Evolutionary conservation across 2,329 filamentous ascomycete species (phyloP).

Genomic region (Ambrosiella beaveri): DNA sequence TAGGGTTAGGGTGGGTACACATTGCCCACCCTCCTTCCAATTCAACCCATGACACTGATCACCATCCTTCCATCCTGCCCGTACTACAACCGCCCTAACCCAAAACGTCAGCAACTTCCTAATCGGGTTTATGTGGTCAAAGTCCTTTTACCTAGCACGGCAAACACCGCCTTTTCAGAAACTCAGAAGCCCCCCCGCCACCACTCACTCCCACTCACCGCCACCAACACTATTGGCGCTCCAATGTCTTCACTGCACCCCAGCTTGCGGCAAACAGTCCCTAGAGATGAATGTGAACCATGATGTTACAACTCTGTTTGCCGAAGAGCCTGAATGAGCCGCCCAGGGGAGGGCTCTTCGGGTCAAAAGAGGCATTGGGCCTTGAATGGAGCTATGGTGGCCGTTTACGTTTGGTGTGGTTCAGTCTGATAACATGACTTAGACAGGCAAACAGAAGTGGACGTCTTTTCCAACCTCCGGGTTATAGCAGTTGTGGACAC

Average conservation of each 20-base stretch:
- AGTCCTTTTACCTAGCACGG: no score
- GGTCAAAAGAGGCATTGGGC: no score
- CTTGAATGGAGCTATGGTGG: no score
- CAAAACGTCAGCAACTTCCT: background rate
- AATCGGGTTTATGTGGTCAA: no score
- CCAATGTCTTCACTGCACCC: background rate
- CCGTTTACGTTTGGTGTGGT: no score
- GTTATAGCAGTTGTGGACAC: no score
- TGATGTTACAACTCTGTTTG: background rate
- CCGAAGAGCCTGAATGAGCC: background rate
- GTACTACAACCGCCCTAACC: background rate
- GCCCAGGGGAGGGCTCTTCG: background rate
- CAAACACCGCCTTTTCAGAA: no score
- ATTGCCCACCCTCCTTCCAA: background rate
- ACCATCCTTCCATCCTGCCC: background rate
- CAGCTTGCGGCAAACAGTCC: background rate
- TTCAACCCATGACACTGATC: background rate
- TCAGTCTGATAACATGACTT: no score
- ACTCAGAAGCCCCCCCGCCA: no score
- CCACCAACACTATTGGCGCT: background rate
- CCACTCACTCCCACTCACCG: background rate
- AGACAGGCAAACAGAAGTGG: no score
- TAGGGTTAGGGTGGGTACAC: background rate
- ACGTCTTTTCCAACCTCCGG: no score
- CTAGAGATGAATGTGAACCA: background rate